phyloP scores from a whole-genome alignment of 768 basidiomycete genomes.

The Pleurotus djamor region DNA sequence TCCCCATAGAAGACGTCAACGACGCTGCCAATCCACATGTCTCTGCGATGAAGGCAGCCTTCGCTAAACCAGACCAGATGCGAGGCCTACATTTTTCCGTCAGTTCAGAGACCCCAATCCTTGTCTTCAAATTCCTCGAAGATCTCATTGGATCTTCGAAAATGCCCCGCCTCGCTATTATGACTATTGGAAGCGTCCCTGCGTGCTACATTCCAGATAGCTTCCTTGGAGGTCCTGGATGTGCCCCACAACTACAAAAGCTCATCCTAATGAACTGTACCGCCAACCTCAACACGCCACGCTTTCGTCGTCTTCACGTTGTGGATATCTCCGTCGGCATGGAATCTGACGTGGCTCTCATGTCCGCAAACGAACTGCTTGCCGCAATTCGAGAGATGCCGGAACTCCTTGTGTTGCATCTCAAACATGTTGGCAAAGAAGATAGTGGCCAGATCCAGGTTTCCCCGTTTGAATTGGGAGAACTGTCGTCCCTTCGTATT shows the following conservation, averaged over 20 bases:
- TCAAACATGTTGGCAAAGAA: neutral
- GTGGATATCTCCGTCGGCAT: neutral
- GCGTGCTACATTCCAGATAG: neutral
- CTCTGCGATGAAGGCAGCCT: neutral
- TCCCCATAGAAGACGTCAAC: neutral
- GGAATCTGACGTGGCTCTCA: neutral
- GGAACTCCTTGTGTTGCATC: neutral
- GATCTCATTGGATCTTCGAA: neutral
- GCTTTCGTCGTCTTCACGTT: neutral
- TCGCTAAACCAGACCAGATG: neutral
- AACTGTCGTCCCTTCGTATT: neutral
- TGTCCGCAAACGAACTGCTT: neutral
- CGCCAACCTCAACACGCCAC: neutral
- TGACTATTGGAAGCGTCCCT: neutral
- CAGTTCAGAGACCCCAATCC: neutral
- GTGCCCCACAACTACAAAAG: neutral
- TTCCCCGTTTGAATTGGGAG: neutral
- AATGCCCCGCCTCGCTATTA: neutral
- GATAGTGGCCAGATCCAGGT: too few relatives aligned
- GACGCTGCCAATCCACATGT: neutral
- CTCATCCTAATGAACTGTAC: neutral
- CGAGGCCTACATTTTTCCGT: neutral
- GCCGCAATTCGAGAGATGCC: neutral
- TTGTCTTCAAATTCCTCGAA: neutral
- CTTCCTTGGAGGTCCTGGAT: neutral